Conservation (phyloP, 2,329 filamentous ascomycete species). For the Diaporthe citriasiana region DNA sequence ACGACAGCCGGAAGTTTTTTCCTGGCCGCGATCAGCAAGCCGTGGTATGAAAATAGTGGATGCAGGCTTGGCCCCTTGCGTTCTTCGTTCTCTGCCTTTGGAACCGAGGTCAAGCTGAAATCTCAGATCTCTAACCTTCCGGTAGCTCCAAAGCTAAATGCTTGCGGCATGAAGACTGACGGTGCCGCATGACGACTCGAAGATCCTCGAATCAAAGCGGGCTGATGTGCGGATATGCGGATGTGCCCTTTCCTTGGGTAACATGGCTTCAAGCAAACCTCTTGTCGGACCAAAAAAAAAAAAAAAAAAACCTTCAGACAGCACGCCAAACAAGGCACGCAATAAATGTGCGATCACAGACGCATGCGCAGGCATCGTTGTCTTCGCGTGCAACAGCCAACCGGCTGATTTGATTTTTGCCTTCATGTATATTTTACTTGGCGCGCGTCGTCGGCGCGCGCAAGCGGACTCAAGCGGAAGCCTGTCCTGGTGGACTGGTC, state of each 20-base stretch:
- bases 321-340: constrained; percentile 3
- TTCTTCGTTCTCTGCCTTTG: not conserved
- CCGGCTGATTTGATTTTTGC: constrained; percentile 5
- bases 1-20: constrained; percentile 20
- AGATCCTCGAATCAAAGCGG: constrained; percentile 34
- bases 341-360: constrained; percentile 14
- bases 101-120: constrained; percentile 17
- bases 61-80: constrained; percentile 1
- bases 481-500: not conserved
- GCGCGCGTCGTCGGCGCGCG: constrained; percentile 19
- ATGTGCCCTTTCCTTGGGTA: constrained; percentile 23
- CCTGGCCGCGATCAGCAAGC: constrained; percentile 16
- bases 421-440: constrained; percentile 19
- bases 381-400: constrained; percentile 7
- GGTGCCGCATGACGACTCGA: constrained; percentile 12
- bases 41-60: constrained; percentile 25
- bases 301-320: not conserved
- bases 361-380: constrained; percentile 9
- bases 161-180: constrained; percentile 16
- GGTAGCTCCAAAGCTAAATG: constrained; percentile 31
- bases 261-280: constrained; percentile 15
- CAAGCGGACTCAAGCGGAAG: constrained; percentile 8
- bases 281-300: constrained; percentile 26
- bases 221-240: constrained; percentile 27
- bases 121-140: constrained; percentile 28